Conservation (phyloP, 345 rosid species). For the Murraya paniculata region DNA sequence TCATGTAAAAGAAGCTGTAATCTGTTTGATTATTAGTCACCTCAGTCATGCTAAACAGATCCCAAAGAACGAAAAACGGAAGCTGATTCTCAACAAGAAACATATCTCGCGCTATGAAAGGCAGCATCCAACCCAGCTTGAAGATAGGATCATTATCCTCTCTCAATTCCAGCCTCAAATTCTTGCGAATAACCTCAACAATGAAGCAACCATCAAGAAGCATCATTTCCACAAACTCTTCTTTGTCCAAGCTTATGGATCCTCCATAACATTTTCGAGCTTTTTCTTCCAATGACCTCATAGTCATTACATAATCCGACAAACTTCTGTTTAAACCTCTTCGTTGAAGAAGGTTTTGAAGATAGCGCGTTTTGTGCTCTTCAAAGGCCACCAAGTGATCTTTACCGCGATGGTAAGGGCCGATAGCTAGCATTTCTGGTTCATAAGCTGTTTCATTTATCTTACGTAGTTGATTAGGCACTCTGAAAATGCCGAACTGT, state of each 20-base stretch:
- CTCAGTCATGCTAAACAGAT: conserved; percentile 7
- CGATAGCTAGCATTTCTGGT: conserved; percentile 21
- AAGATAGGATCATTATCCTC: not conserved
- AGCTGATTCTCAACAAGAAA: conserved; percentile 14
- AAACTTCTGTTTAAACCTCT: not conserved
- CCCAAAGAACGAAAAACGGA: conserved; percentile 13
- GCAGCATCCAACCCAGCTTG: not conserved
- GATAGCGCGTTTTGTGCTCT: conserved; percentile 14
- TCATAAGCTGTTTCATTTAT: conserved; percentile 22
- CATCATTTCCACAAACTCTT: conserved; percentile 29
- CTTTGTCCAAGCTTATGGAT: not conserved
- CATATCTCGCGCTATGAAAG: not conserved
- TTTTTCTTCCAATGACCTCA: not conserved
- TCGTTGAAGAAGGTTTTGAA: conserved; percentile 10
- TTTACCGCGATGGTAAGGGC: conserved; percentile 19
- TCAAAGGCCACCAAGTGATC: conserved; percentile 12
- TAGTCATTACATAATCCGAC: not conserved
- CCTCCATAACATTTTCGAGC: conserved; percentile 26
- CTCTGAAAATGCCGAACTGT: conserved; percentile 11
- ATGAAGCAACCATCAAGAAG: conserved; percentile 31
- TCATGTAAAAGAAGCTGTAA: not conserved
- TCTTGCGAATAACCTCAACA: conserved; percentile 4
- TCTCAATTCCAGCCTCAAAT: not conserved
- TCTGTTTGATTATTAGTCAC: not conserved
- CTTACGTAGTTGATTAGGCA: conserved; percentile 2